Evolutionary conservation across 2,329 filamentous ascomycete genomes (phyloP).

Genomic region (Sphaceloma murrayae): DNA sequence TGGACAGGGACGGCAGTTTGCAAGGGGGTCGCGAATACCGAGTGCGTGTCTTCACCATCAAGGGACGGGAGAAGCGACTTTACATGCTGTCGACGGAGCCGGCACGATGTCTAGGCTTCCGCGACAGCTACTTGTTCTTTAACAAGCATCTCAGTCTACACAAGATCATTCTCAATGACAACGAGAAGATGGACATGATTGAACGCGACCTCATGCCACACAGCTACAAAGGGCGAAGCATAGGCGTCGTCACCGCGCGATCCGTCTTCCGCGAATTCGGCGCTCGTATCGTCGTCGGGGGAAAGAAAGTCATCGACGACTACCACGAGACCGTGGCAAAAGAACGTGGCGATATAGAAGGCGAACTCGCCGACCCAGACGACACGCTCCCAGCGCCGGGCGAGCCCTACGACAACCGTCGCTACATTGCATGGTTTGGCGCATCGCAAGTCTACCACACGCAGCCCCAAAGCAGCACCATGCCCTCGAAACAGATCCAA

Average conservation of each 20-base stretch:
- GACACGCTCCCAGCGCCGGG: constrained; percentile 66
- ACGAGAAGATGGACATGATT: constrained; percentile 95
- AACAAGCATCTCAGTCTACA: constrained; percentile 92
- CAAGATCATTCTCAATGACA: constrained; percentile 96
- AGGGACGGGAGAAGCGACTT: constrained; percentile 69
- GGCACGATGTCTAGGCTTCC: constrained; percentile 89
- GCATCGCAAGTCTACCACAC: constrained; percentile 94
- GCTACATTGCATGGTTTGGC: constrained; percentile 97
- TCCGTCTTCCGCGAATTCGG: constrained; percentile 97
- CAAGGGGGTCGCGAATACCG: constrained; percentile 82
- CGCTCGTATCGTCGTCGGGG: constrained; percentile 84
- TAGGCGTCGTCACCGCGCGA: constrained; percentile 90
- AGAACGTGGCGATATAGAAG: constrained; percentile 71
- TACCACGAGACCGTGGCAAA: constrained; percentile 71
- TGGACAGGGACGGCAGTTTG: constrained; percentile 79
- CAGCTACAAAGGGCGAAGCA: constrained; percentile 95
- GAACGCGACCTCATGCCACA: constrained; percentile 92
- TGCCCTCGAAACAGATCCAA: constrained; percentile 56
- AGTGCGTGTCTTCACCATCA: constrained; percentile 87
- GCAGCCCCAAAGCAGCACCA: constrained; percentile 59
- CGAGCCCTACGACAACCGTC: constrained; percentile 95
- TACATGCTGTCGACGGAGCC: constrained; percentile 99
- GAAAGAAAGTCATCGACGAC: constrained; percentile 76
- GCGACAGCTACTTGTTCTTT: constrained; percentile 98
- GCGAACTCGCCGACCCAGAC: constrained; percentile 82